These are phyloP conservation scores for Mayamaea pseudoterrestris DNA, from an alignment of 108 stramenopile genomes.

Conservation along the genomic window DNA sequence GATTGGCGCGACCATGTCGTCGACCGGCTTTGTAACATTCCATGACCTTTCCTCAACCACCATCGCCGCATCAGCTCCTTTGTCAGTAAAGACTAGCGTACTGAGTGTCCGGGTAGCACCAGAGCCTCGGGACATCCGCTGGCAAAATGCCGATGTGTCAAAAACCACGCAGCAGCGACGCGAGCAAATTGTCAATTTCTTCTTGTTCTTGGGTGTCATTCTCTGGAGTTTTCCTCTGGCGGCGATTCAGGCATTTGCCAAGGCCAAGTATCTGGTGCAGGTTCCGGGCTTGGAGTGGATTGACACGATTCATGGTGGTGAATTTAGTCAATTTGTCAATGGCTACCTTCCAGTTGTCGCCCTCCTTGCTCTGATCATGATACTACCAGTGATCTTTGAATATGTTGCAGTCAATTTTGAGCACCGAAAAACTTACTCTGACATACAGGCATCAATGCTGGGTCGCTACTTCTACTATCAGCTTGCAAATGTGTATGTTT, in stretches of 20 bases:
- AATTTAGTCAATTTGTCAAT: conserved; percentile 61
- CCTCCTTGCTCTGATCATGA: conserved; percentile 52
- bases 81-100: conserved; percentile 54
- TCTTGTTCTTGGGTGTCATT: conserved; percentile 55
- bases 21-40: conserved; percentile 86
- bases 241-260: conserved; percentile 72
- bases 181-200: conserved; percentile 49
- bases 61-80: conserved; percentile 52
- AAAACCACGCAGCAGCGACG: conserved; percentile 19
- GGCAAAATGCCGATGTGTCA: conserved; percentile 72
- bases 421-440: conserved; percentile 60
- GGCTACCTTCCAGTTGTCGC: conserved; percentile 86
- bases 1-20: conserved; percentile 66
- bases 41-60: conserved; percentile 62
- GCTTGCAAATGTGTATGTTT: conserved; percentile 79
- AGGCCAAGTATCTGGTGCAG: conserved; percentile 41
- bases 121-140: conserved; percentile 75
- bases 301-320: conserved; percentile 28
- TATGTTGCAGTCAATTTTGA: conserved; percentile 62
- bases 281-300: conserved; percentile 59
- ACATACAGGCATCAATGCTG: conserved; percentile 73
- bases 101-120: conserved; percentile 59
- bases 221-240: conserved; percentile 85
- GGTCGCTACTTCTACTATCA: conserved; percentile 84
- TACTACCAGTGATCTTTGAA: conserved; percentile 74